These are phyloP conservation scores for Teratosphaeria gauchensis DNA, from an alignment of 2,329 filamentous ascomycete genomes.

Conservation along the genomic window DNA sequence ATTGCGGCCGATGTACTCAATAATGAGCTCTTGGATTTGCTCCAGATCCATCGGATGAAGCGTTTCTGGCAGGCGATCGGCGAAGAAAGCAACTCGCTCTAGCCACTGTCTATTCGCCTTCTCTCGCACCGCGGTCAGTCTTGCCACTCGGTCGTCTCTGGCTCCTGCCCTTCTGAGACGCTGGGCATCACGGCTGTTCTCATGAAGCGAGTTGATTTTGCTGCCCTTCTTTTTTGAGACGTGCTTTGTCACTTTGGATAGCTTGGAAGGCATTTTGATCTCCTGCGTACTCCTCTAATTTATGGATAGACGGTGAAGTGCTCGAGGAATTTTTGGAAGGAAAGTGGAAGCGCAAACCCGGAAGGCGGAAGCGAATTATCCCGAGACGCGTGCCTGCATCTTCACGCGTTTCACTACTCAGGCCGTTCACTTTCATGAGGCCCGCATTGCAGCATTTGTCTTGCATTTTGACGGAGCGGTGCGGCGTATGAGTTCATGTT, in stretches of 20 bases:
- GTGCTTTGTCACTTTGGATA: constrained; percentile 79
- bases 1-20: constrained; percentile 47
- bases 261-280: constrained; percentile 54
- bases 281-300: constrained; percentile 16
- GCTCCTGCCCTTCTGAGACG: constrained; percentile 68
- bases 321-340: not conserved
- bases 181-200: constrained; percentile 78
- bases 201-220: constrained; percentile 66
- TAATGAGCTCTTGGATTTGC: constrained; percentile 43
- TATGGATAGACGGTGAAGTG: not conserved
- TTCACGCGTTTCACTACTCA: not conserved
- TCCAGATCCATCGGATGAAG: constrained; percentile 24
- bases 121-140: constrained; percentile 56
- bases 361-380: not conserved
- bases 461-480: not conserved
- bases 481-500: not conserved
- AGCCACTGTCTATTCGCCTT: constrained; percentile 61
- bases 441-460: not conserved
- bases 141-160: constrained; percentile 73
- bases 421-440: not conserved
- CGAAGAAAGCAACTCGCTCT: constrained; percentile 60
- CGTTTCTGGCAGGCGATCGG: constrained; percentile 32
- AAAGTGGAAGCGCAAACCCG: not conserved
- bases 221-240: constrained; percentile 81
- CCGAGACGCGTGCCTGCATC: not conserved